Percentiles rank a stretch among this genome's conserved stretches.
Evolutionary conservation across 768 basidiomycete genomes (phyloP).

Genomic region (Rhodotorula paludigena): DNA sequence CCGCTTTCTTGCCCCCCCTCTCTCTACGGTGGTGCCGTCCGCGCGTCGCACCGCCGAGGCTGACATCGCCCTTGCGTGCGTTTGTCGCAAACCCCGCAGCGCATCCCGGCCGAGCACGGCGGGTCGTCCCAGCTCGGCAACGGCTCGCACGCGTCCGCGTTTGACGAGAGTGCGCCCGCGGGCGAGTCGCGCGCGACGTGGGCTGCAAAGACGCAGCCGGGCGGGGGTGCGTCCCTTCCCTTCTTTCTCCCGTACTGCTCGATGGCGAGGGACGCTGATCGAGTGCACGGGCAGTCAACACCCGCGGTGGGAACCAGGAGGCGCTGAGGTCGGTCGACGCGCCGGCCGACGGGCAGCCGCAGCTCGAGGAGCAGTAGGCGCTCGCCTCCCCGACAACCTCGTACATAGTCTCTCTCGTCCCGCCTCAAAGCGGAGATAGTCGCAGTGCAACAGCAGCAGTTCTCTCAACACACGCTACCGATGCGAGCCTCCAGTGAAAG

Average conservation of each 20-base stretch:
- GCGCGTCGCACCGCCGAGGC: not conserved
- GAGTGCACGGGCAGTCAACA: not conserved
- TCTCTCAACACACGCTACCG: too few relatives aligned
- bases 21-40: not conserved
- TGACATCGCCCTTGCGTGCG: not conserved
- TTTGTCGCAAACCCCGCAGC: not conserved
- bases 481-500: too few relatives aligned
- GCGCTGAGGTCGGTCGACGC: not conserved
- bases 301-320: not conserved
- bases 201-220: not conserved
- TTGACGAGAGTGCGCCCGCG: conserved; percentile 6
- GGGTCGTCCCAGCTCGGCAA: not conserved
- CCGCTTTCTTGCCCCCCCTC: not conserved
- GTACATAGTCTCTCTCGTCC: too few relatives aligned
- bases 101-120: not conserved
- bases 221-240: not conserved
- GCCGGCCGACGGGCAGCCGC: conserved; percentile 5
- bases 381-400: too few relatives aligned
- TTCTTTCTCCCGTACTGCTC: too few relatives aligned
- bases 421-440: too few relatives aligned
- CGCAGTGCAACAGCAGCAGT: too few relatives aligned
- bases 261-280: not conserved
- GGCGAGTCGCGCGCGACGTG: not conserved
- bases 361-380: conserved; percentile 13
- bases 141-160: not conserved